Evolutionary conservation across 2,329 filamentous ascomycete genomes (phyloP), one percentile per base, ranked within the genome.

Genomic region (Diplodia mutila): DNA sequence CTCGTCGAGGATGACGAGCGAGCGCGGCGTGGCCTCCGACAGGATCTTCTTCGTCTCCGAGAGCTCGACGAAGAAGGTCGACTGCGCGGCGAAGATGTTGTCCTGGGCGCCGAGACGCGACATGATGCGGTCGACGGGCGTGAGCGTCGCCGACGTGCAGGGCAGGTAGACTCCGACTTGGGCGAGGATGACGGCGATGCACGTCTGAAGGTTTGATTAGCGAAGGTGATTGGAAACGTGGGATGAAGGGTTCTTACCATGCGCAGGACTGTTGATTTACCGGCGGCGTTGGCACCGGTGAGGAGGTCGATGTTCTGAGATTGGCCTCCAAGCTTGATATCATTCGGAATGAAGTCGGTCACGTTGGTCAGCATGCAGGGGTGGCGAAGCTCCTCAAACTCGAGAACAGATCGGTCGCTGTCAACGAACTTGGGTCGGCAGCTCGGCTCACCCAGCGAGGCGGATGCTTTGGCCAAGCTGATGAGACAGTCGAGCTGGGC

Each of bases 1-100:
- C 77, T 99, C 95, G 78, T 99, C 95, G 1, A 99, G 88, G 73
- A 99, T 99, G 66, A 99, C 95, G 0, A 99, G 88, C 0, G 93
- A 97, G 12, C 94, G 91, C 0, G 94, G 91, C 0, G 94, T 97
- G 0, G 95, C 95, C 81, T 98, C 95, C 0, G 92, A 89, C 0
- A 99, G 85, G 61, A 99, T 99, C 84, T 98, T 98, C 83, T 98
- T 97, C 0, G 95, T 99, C 78, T 99, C 95, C 0, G 93, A 94
- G 1, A 99, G 84, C 80, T 99, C 95, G 32, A 99, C 94, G 75
- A 99, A 98, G 84, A 99, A 99, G 2, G 95, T 99, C 16, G 92
- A 97, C 79, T 99, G 95, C 0, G 94, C 92, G 1, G 94, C 95
- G 76, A 99, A 98, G 73, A 99, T 99, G 79, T 98, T 98, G 87